phyloP scores from a whole-genome alignment of 2,329 filamentous ascomycete species.

The Hirsutella minnesotensis region DNA sequence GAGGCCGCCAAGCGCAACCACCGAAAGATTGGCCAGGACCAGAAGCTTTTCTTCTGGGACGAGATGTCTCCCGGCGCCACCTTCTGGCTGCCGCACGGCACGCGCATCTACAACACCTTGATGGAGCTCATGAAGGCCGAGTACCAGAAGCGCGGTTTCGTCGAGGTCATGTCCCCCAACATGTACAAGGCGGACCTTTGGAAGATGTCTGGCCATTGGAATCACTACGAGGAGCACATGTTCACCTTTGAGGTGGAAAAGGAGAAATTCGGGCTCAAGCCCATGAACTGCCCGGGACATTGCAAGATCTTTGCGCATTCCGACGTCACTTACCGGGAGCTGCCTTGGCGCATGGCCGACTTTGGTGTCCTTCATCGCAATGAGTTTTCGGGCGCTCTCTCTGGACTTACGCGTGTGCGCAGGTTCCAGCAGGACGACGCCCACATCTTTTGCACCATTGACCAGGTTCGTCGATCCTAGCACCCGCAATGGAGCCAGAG shows the following conservation, averaged over 20 bases:
- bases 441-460: conserved; percentile 72
- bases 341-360: conserved; percentile 87
- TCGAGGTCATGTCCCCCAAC: conserved; percentile 87
- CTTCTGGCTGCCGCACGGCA: conserved; percentile 87
- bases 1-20: conserved; percentile 98
- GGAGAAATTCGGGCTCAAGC: conserved; percentile 62
- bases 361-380: conserved; percentile 94
- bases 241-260: conserved; percentile 66
- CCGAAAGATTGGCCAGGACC: conserved; percentile 83
- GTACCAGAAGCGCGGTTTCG: conserved; percentile 88
- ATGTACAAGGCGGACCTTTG: conserved; percentile 91
- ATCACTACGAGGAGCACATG: conserved; percentile 82
- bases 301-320: conserved; percentile 78
- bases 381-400: conserved; percentile 84
- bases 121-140: conserved; percentile 71
- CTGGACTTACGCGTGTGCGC: conserved; percentile 81
- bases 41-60: conserved; percentile 96
- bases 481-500: too few relatives aligned
- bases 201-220: conserved; percentile 94
- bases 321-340: conserved; percentile 70
- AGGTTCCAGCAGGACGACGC: conserved; percentile 95
- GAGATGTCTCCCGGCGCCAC: conserved; percentile 84
- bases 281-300: conserved; percentile 97
- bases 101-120: conserved; percentile 85
- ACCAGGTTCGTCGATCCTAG: conserved; percentile 16